Evolutionary conservation across 371 early-diverging fungal genomes (phyloP).

Genomic region (Mortierella sp.): DNA sequence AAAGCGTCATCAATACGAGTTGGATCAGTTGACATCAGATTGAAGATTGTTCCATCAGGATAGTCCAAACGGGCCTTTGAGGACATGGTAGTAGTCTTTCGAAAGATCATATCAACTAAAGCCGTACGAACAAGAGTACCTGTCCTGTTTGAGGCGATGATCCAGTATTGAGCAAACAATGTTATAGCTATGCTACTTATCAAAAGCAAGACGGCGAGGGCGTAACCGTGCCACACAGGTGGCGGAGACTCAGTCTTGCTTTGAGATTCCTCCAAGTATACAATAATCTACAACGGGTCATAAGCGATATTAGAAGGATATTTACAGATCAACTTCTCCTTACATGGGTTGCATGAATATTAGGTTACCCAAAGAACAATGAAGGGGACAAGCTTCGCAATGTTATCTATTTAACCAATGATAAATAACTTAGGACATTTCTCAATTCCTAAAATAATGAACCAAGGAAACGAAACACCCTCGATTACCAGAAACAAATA

Average conservation of each 20-base stretch:
- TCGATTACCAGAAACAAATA: conserved; percentile 20
- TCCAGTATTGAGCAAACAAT: conserved; percentile 25
- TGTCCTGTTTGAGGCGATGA: conserved; percentile 14
- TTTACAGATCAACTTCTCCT: too few relatives aligned
- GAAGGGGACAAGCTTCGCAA: background rate
- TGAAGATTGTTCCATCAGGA: conserved; percentile 77
- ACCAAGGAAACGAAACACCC: background rate
- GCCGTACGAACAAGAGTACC: conserved; percentile 62
- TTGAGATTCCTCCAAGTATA: conserved; percentile 26
- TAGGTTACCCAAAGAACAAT: conserved; percentile 12
- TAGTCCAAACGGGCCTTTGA: conserved; percentile 50
- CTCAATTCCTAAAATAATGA: background rate
- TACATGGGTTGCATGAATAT: too few relatives aligned
- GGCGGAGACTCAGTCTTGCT: conserved; percentile 13
- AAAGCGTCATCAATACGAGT: conserved; percentile 60
- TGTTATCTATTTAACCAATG: background rate
- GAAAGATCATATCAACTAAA: conserved; percentile 68
- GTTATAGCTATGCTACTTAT: conserved; percentile 22
- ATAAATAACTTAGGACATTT: background rate
- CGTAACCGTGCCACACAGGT: conserved; percentile 47
- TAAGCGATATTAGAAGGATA: background rate
- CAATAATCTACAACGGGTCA: conserved; percentile 26
- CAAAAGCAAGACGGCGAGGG: conserved; percentile 27
- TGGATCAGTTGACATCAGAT: conserved; percentile 81
- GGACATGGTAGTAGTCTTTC: conserved; percentile 61